Evolutionary conservation across 176 grass and related monocot species (phyloP).

Genomic region (Triticum urartu): DNA sequence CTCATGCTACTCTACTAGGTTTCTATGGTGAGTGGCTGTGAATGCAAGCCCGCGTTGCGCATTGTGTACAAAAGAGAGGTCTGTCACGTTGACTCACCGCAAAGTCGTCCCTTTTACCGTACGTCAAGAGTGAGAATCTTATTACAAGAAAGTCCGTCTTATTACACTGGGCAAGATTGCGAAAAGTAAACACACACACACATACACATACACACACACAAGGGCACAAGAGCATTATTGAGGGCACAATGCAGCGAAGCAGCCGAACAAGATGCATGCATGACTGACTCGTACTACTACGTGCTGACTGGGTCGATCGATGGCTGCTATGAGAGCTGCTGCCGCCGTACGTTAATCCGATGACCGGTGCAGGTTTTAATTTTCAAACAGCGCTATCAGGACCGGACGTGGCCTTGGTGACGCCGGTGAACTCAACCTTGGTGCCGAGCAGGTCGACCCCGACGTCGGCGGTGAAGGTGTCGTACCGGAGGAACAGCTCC

Average conservation of each 20-base stretch:
- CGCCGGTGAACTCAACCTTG: conserved; percentile 41
- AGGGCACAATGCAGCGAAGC: neutral
- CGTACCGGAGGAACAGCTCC: conserved; percentile 73
- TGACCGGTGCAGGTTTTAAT: neutral
- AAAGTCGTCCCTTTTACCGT: neutral
- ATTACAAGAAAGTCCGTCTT: neutral
- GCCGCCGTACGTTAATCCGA: neutral
- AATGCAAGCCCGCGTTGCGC: neutral
- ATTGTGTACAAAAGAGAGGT: neutral
- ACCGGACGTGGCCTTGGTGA: conserved; percentile 49
- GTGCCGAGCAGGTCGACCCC: conserved; percentile 37
- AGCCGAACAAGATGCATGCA: neutral
- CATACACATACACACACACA: neutral
- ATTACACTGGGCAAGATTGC: neutral
- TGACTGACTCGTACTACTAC: neutral
- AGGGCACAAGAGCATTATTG: neutral
- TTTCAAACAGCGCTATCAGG: neutral
- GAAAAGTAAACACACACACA: neutral
- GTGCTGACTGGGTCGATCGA: neutral
- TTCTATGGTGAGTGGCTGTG: neutral
- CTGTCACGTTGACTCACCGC: neutral
- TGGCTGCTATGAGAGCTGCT: neutral
- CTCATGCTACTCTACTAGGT: neutral
- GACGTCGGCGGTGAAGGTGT: conserved; percentile 52
- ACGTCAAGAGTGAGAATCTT: neutral